phyloP scores from a whole-genome alignment of 495 filamentous ascomycete species.

The Neurospora tetraspora region DNA sequence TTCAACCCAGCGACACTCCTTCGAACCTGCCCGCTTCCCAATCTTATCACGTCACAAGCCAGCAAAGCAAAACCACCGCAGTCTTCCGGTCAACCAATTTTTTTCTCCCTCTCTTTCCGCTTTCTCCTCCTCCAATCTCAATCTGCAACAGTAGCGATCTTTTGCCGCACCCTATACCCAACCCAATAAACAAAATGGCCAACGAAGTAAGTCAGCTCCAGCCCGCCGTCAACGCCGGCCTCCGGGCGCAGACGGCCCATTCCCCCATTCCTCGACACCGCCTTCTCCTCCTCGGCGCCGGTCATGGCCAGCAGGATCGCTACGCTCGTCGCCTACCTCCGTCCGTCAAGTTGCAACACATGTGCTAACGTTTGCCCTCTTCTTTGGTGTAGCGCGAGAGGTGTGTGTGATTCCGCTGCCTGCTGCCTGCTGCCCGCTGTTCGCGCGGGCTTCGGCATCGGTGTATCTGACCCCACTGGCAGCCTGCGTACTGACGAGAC shows the following conservation, averaged over 20 bases:
- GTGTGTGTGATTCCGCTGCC: constrained; percentile 37
- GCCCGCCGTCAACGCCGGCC: constrained; percentile 8
- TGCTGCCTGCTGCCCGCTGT: background rate
- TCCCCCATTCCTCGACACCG: constrained; percentile 19
- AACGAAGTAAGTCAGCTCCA: constrained; percentile 48
- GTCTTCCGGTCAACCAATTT: constrained; percentile 7
- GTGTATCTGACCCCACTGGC: constrained; percentile 1
- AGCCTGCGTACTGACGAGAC: constrained; percentile 14
- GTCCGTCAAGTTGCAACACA: background rate
- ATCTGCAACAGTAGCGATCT: constrained; percentile 8
- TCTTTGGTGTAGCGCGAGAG: constrained; percentile 62
- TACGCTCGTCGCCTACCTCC: constrained; percentile 5
- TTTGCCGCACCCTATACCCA: constrained; percentile 9
- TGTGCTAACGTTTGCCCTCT: constrained; percentile 32
- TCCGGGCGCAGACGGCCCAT: constrained; percentile 10
- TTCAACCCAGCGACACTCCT: constrained; percentile 13
- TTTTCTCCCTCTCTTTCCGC: constrained; percentile 1
- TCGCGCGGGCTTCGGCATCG: background rate
- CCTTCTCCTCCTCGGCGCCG: constrained; percentile 16
- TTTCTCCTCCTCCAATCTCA: background rate
- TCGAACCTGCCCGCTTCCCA: constrained; percentile 11
- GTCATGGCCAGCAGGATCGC: constrained; percentile 17
- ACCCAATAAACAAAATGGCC: constrained; percentile 43
- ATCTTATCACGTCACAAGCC: constrained; percentile 24
- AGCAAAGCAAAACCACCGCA: constrained; percentile 17